Evolutionary conservation across 2,329 filamentous ascomycete genomes (phyloP), one percentile per base, ranked within the genome.

Genomic region (Chaetomiaceae sp.): DNA sequence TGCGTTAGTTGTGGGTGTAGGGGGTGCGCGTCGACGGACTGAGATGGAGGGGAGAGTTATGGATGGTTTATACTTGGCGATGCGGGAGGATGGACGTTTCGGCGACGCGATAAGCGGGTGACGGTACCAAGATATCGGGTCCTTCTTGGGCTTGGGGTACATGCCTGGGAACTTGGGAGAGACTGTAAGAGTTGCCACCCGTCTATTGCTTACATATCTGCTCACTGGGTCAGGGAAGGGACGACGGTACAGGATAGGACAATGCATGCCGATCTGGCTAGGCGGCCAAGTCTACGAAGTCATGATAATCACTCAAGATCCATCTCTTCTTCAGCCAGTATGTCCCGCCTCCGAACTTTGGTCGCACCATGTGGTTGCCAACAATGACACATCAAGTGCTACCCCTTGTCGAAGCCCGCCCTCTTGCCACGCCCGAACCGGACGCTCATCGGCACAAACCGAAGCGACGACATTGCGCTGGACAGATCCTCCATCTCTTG

Each of bases 1-100:
- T 99, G 94, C 67, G 90, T 97, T 47, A 96, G 83, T 72, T 99
- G 94, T 71, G 94, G 94, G 8, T 99, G 94, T 70, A 80, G 89
- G 66, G 92, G 92, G 1, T 97, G 92, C 70, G 82, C 89, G 15
- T 95, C 91, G 43, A 88, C 83, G 66, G 91, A 96, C 69, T 96
- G 68, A 70, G 57, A 36, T 39, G 31, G 20, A n/a, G 15, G 20
- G 8, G 4, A 14, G 15, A 19, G 17, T 44, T 15, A 19, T 9
- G 23, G 14, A 9, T 8, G 3, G 8, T 27, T 25, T 31, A 6
- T 20, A 20, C 4, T 25, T 29, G 37, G 12, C n/a, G 4, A 2
- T 22, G 45, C 17, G 19, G 37, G 47, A 20, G 43, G 25, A 22
- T 6, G 22, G 37, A 2, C 11, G 7, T 15, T 31, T 48, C 19